These are phyloP conservation scores for Elongisporangium prolatum DNA, from an alignment of 352 stramenopile species.

Conservation along the genomic window DNA sequence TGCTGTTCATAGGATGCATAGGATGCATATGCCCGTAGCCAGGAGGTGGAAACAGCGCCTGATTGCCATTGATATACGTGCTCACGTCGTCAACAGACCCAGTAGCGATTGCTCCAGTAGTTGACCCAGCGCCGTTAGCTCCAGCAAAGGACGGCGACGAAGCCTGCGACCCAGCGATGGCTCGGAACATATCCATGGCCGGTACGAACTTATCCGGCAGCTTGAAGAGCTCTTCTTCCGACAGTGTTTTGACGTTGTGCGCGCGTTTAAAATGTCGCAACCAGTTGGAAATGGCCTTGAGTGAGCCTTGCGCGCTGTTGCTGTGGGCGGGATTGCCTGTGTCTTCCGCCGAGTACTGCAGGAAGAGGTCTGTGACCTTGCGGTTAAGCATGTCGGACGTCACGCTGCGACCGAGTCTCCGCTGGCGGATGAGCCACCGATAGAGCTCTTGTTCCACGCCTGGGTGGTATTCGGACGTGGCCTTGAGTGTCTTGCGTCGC, in stretches of 20 bases:
- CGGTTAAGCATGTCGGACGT: constrained; percentile 36
- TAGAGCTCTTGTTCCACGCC: constrained; percentile 82
- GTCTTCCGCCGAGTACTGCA: constrained; percentile 52
- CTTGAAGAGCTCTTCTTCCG: constrained; percentile 40
- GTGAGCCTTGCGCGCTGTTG: constrained; percentile 7
- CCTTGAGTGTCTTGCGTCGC: constrained; percentile 69
- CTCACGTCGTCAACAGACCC: constrained; percentile 22
- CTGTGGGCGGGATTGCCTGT: constrained; percentile 9
- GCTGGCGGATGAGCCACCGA: constrained; percentile 75
- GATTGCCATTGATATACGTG: constrained; percentile 24
- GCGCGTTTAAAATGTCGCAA: constrained; percentile 65
- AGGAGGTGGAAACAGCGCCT: background rate
- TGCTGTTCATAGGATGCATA: constrained; percentile 3
- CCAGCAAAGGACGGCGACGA: constrained; percentile 3
- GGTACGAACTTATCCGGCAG: constrained; percentile 52
- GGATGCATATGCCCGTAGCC: background rate
- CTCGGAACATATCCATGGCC: constrained; percentile 44
- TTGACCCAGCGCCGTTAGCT: background rate
- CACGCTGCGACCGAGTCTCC: constrained; percentile 39
- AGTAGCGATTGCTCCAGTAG: background rate
- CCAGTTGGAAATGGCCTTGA: constrained; percentile 50
- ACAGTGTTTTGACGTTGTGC: constrained; percentile 51
- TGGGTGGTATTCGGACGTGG: constrained; percentile 62
- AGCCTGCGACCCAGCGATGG: background rate
- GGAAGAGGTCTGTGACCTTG: constrained; percentile 64